phyloP scores from a whole-genome alignment of 2,329 filamentous ascomycete species.

The Penicillium hordei region DNA sequence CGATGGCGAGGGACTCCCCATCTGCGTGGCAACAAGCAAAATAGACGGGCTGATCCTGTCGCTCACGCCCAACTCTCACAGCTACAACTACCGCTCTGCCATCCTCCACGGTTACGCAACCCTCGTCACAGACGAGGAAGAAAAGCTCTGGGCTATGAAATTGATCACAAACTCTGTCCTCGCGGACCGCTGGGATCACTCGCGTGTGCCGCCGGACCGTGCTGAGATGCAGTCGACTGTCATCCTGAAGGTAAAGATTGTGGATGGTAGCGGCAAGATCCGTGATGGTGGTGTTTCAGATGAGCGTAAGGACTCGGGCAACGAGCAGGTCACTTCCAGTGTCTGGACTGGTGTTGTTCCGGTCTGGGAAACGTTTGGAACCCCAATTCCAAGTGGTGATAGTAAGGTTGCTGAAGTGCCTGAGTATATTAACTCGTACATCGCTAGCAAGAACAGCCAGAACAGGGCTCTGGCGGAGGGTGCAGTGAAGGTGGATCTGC shows the following conservation, averaged over 20 bases:
- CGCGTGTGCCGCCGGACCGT: slow-evolving; percentile 67
- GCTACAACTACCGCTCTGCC: slow-evolving; percentile 82
- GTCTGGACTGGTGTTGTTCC: slow-evolving; percentile 65
- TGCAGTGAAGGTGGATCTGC: slow-evolving; percentile 31
- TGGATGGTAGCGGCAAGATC: slow-evolving; percentile 73
- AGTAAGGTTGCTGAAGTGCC: slow-evolving; percentile 63
- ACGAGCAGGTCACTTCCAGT: slow-evolving; percentile 47
- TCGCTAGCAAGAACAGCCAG: slow-evolving; percentile 49
- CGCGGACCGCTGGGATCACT: slow-evolving; percentile 66
- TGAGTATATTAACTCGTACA: slow-evolving; percentile 58
- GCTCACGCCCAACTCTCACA: slow-evolving; percentile 76
- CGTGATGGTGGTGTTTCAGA: slow-evolving; percentile 65
- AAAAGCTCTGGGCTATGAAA: slow-evolving; percentile 76
- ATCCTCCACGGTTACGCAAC: slow-evolving; percentile 72
- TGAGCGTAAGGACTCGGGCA: slow-evolving; percentile 55
- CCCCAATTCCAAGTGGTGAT: slow-evolving; percentile 60
- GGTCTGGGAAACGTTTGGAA: slow-evolving; percentile 62
- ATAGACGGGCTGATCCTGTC: slow-evolving; percentile 78
- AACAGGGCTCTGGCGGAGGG: slow-evolving; percentile 45
- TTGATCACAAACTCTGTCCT: slow-evolving; percentile 75
- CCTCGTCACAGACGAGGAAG: slow-evolving; percentile 64
- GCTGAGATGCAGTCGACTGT: slow-evolving; percentile 74
- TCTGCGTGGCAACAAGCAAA: slow-evolving; percentile 71
- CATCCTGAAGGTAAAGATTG: slow-evolving; percentile 67
- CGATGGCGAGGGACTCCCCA: slow-evolving; percentile 59